Evolutionary conservation across 1,139 yeast genomes (phyloP), one percentile per base, ranked within the genome.

Genomic region (Candida sanyaensis): DNA sequence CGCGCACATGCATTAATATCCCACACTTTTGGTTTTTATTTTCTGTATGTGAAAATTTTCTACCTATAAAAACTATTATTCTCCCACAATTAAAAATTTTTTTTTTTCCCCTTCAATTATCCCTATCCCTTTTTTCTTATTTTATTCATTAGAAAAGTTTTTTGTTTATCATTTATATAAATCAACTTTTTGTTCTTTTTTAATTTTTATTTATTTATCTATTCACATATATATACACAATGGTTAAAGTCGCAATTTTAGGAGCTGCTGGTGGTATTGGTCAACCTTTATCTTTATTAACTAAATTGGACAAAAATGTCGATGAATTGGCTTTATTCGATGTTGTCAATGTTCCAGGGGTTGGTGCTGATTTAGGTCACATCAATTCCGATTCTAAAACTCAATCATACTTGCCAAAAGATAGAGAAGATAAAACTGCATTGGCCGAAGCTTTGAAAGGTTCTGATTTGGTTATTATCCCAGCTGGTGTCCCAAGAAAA

Each of bases 191-290:
- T 30, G 13, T 32, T 43, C 27, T 21, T 31, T 30, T 43, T 47
- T 29, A 49, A n/a, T n/a, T n/a, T 30, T 41, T 44, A 40, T 28
- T 45, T 37, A 34, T 7, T 12, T 6, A 32, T 32, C 12, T 26
- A 27, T n/a, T 26, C 24, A 38, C 13, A 24, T 12, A 39, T 21
- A 23, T 38, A 6, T 17, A 30, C 30, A 52, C 43, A 45, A 72
- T 72, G 77, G 76, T 72, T 50, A 86, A 86, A 72, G 96, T 91
- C 54, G 81, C 96, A 66, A 96, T 91, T 61, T 80, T 88, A 60
- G 97, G 97, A 71, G 98, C 97, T 61, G 91, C 92, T 60, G 98
- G 99, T 73, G 99, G 99, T 75, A 93, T 93, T 69, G 99, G 99
- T 59, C 99, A 93, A 79, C 99, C 99, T 55, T 78, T 93, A 63